Evolutionary conservation across 495 filamentous ascomycete species (phyloP), one percentile per base, ranked within the genome.

Genomic region (Pyrenula aspistea): DNA sequence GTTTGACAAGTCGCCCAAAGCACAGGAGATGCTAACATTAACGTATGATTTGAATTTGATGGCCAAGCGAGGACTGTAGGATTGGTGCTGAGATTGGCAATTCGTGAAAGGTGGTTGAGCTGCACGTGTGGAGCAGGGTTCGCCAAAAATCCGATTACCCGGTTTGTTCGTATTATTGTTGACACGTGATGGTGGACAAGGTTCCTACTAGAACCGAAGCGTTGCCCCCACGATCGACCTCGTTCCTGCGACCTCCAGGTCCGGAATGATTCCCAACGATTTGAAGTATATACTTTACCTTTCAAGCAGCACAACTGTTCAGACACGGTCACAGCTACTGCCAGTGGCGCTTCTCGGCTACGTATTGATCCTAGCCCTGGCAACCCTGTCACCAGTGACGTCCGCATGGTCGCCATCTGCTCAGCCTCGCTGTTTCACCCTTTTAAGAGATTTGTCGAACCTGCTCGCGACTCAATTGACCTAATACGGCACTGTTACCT

Each of bases 131-230:
- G n/a, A n/a, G n/a, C n/a, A n/a, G n/a, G n/a, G n/a, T n/a, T n/a
- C n/a, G n/a, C n/a, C n/a, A 22, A 25, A 55, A 24, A 58, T 48
- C 25, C 23, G 48, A 57, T 55, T 42, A 57, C 21, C 15, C 23
- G 20, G 25, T 42, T 23, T 51, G 19, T 10, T 21, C 53, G 25
- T 49, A n/a, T n/a, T n/a, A n/a, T n/a, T n/a, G n/a, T n/a, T n/a
- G n/a, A 42, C 31, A 42, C 31, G 31, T 42, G 31, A 42, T 42
- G 31, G 4, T 42, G n/a, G n/a, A n/a, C n/a, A 42, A 42, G 15
- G 31, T 42, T 42, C 31, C 31, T 15, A 15, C 31, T 42, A 4
- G 15, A 42, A 15, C 31, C 31, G 31, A 42, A 15, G 4, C 15
- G 31, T 42, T 42, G 31, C 31, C 31, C 31, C 31, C 31, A 42